Base-by-base conservation (phyloP, 108 stramenopile species). In the Discostella stelligeroides region DNA sequence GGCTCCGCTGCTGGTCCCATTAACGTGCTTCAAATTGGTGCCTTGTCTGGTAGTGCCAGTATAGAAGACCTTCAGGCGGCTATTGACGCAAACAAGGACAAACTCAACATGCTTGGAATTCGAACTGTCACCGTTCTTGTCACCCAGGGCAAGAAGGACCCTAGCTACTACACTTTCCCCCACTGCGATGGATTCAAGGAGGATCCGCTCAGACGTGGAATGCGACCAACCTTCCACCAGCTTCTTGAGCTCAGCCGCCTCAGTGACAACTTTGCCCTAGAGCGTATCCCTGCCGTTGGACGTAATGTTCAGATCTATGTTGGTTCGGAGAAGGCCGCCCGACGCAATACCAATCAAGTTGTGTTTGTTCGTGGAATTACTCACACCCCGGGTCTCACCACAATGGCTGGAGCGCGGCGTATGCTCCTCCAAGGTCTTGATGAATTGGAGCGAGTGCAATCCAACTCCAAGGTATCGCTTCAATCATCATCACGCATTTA, bases 151-250 rank as follows among this genome's bases (percentile, higher is more conserved):
- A 85, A 88, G 73, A 68, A 79, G 29, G 90, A 94, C 59, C 96
- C 95, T 21, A 75, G 63, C 49, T 97, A 97, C 87, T 94, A 81
- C 72, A 83, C 91, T 30, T 95, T 92, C 92, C 86, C 90, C 56
- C 79, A 88, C 27, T 82, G 82, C 73, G 70, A 79, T 30, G 88
- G 85, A 51, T 98, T 80, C 80, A 75, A 66, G 57, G 96, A 98
- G 70, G 95, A 97, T 59, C 94, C 94, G 53, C 82, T 97, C 47
- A 84, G 96, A 25, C 89, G 98, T 38, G 91, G 96, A 82, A 97
- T 98, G 98, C 86, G 98, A 25, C 96, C 98, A 14, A 97, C 98
- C 8, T 96, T 97, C 87, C 92, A 94, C 80, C 95, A 98, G 60
- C 75, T 97, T 23, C 82, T 98, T 24, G 98, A 98, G 75, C 87